Conservation (phyloP, 768 basidiomycete genomes). For the Podaxis sp. region DNA sequence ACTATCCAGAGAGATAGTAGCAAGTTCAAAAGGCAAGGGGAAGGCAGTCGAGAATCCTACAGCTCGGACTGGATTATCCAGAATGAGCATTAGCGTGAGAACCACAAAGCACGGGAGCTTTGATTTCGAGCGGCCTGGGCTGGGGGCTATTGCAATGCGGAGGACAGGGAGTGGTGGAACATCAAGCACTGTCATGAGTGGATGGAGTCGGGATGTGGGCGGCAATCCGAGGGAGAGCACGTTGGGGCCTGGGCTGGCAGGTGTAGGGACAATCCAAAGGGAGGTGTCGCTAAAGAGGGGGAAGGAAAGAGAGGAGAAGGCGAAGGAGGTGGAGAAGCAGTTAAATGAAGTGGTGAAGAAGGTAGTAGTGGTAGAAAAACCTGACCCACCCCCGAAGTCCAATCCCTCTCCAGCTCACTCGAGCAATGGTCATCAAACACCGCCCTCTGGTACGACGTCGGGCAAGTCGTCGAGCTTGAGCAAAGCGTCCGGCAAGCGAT, state of each 20-base stretch:
- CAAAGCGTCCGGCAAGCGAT: constrained; percentile 42
- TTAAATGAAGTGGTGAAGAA: constrained; percentile 11
- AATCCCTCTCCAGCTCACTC: constrained; percentile 23
- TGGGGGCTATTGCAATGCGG: constrained; percentile 34
- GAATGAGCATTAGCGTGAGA: constrained; percentile 28
- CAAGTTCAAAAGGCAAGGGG: constrained; percentile 21
- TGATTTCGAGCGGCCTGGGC: constrained; percentile 69
- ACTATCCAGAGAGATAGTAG: constrained; percentile 9
- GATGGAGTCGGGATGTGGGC: constrained; percentile 24
- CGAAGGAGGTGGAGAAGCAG: constrained; percentile 19
- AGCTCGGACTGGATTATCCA: constrained; percentile 13
- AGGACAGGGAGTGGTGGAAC: constrained; percentile 41
- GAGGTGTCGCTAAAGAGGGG: constrained; percentile 34
- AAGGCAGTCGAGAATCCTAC: constrained; percentile 20
- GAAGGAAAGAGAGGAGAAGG: constrained; percentile 33
- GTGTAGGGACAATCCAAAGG: constrained; percentile 40
- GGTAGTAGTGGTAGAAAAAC: constrained; percentile 13
- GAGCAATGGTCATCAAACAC: constrained; percentile 37
- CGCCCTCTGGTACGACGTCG: constrained; percentile 22
- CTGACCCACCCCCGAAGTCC: constrained; percentile 4
- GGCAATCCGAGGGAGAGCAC: constrained; percentile 26
- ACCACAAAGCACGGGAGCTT: constrained; percentile 67
- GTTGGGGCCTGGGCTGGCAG: constrained; percentile 38
- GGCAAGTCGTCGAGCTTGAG: constrained; percentile 55
- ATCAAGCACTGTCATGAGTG: constrained; percentile 25